Conservation (phyloP, 2,329 filamentous ascomycete species). For the Aspergillus ochraceoroseus region DNA sequence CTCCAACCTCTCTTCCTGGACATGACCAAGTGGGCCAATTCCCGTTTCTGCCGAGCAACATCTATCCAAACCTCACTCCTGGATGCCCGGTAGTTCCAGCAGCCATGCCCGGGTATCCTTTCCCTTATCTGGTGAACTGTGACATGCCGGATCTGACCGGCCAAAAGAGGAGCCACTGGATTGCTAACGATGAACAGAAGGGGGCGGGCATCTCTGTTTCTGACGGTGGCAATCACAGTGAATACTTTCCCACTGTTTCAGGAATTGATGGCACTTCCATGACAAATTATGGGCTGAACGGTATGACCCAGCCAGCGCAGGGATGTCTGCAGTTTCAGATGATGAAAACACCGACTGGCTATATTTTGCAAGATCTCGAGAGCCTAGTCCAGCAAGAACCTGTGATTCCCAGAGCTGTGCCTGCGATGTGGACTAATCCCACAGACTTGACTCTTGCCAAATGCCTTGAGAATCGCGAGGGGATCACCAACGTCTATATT, state of each 20-base stretch:
- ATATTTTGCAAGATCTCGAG: slow-evolving; percentile 53
- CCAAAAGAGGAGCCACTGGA: slow-evolving; percentile 41
- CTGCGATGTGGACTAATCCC: slow-evolving; percentile 75
- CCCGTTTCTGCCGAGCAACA: slow-evolving; percentile 35
- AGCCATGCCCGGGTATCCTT: slow-evolving; percentile 33
- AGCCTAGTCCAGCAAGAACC: slow-evolving; percentile 70
- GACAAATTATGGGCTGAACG: slow-evolving; percentile 50
- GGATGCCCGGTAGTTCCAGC: slow-evolving; percentile 31
- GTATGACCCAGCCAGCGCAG: slow-evolving; percentile 54
- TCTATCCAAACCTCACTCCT: slow-evolving; percentile 37
- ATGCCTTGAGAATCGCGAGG: slow-evolving; percentile 87
- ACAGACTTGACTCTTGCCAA: slow-evolving; percentile 88
- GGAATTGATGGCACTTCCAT: slow-evolving; percentile 53
- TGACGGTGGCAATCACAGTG: slow-evolving; percentile 54
- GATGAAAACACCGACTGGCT: slow-evolving; percentile 45
- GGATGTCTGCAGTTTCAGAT: slow-evolving; percentile 41
- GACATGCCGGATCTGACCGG: slow-evolving; percentile 36
- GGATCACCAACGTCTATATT: slow-evolving; percentile 97
- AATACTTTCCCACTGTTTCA: slow-evolving; percentile 55
- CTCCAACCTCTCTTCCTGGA: slow-evolving; percentile 26
- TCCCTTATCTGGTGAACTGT: slow-evolving; percentile 36
- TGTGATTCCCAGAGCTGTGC: slow-evolving; percentile 78
- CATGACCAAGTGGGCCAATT: slow-evolving; percentile 34
- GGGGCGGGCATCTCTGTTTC: slow-evolving; percentile 61
- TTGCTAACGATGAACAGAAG: slow-evolving; percentile 40